Evolutionary conservation across 768 basidiomycete genomes (phyloP).

Genomic region (Tulasnella sp.): DNA sequence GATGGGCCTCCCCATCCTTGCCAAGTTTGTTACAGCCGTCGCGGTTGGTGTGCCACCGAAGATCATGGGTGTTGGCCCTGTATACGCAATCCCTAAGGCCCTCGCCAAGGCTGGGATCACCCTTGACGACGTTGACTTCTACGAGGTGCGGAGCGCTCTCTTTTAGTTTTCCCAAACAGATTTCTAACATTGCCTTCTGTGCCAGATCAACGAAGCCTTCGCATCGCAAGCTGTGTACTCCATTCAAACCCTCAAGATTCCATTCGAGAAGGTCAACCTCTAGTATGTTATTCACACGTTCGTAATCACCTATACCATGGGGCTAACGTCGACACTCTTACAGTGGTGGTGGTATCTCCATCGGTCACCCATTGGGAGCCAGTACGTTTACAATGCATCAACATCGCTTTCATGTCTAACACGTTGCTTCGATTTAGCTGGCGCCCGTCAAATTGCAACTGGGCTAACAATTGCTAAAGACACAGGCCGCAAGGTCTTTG

Average conservation of each 20-base stretch:
- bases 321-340: not conserved
- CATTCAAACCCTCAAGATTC: conserved; percentile 60
- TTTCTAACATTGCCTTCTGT: not conserved
- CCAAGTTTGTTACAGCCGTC: conserved; percentile 68
- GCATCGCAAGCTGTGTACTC: conserved; percentile 63
- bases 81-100: conserved; percentile 72
- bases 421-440: not conserved
- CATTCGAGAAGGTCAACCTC: conserved; percentile 72
- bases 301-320: not conserved
- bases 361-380: conserved; percentile 82
- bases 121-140: conserved; percentile 75
- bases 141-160: conserved; percentile 36
- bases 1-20: conserved; percentile 77
- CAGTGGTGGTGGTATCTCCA: conserved; percentile 75
- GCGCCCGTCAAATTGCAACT: conserved; percentile 67
- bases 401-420: not conserved
- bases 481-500: conserved; percentile 66
- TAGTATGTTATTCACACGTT: conserved; percentile 28
- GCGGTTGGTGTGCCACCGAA: conserved; percentile 76
- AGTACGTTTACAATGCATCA: conserved; percentile 43
- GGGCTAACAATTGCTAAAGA: conserved; percentile 70
- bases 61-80: conserved; percentile 89
- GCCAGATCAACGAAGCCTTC: conserved; percentile 80
- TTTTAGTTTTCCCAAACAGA: no score
- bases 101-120: conserved; percentile 59